Evolutionary conservation across 768 basidiomycete species (phyloP).

Genomic region (Termitomyces sp.): DNA sequence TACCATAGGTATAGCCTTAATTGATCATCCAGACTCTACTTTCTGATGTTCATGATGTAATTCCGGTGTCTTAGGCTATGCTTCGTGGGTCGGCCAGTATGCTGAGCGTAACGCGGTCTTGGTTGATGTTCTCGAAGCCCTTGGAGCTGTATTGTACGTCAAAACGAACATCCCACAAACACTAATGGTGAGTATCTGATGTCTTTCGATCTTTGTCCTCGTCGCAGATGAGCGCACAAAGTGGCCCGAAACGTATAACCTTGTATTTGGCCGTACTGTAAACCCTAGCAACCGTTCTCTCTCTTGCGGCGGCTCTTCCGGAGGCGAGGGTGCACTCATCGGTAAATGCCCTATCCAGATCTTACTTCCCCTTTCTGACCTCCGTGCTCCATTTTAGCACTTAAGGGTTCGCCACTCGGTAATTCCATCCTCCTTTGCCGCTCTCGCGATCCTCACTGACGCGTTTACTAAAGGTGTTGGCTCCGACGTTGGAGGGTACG

Average conservation of each 20-base stretch:
- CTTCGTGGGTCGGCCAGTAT: constrained; percentile 64
- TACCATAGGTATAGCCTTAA: constrained; percentile 46
- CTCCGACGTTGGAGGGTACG: constrained; percentile 77
- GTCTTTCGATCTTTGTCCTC: not conserved
- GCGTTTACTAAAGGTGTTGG: constrained; percentile 39
- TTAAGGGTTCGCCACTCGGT: constrained; percentile 45
- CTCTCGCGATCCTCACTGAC: not conserved
- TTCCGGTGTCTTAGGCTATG: constrained; percentile 51
- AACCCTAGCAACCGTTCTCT: constrained; percentile 74
- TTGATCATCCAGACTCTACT: not conserved
- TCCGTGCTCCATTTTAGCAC: constrained; percentile 22
- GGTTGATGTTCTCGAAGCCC: constrained; percentile 59
- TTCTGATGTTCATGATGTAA: not conserved
- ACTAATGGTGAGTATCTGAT: constrained; percentile 49
- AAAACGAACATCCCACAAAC: constrained; percentile 79
- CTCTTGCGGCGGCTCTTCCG: constrained; percentile 78
- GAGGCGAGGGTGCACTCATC: constrained; percentile 81
- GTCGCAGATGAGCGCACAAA: constrained; percentile 18
- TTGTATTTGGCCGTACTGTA: constrained; percentile 72
- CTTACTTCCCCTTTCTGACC: not conserved
- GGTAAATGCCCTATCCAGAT: constrained; percentile 30
- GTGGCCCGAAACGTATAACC: constrained; percentile 79
- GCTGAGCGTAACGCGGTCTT: constrained; percentile 59
- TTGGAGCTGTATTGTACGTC: constrained; percentile 70
- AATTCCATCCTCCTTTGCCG: not conserved